Evolutionary conservation across 495 filamentous ascomycete species (phyloP).

Genomic region (Pyrenopolyporus hunteri): DNA sequence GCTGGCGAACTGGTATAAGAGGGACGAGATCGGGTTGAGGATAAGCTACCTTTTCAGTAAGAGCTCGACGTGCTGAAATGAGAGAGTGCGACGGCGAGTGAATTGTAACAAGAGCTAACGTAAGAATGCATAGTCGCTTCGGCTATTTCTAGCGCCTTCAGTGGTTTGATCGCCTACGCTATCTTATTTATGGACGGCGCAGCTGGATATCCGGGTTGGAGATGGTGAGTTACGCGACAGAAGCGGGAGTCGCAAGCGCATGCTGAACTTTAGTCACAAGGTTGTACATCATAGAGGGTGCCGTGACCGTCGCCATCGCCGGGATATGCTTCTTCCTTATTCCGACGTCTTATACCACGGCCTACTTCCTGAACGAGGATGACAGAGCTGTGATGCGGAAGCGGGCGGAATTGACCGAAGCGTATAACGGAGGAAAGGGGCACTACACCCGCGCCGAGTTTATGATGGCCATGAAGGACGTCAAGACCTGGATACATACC

Average conservation of each 20-base stretch:
- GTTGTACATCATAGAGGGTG: constrained; percentile 50
- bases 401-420: constrained; percentile 54
- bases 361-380: constrained; percentile 60
- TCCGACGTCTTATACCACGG: constrained; percentile 46
- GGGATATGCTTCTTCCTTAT: constrained; percentile 42
- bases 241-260: too few species aligned
- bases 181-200: constrained; percentile 46
- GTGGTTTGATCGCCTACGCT: constrained; percentile 57
- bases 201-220: constrained; percentile 46
- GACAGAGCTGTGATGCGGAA: constrained; percentile 59
- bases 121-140: constrained; percentile 26
- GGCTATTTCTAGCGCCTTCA: constrained; percentile 45
- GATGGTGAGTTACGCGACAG: constrained; percentile 36
- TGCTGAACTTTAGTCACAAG: constrained; percentile 22
- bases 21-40: constrained; percentile 41
- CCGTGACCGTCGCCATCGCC: constrained; percentile 44
- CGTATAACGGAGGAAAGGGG: constrained; percentile 63
- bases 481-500: constrained; percentile 65
- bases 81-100: too few species aligned
- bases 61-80: too few species aligned
- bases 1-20: constrained; percentile 45
- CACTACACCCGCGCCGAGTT: constrained; percentile 59
- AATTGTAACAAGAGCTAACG: constrained; percentile 9
- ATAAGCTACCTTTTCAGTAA: constrained; percentile 41
- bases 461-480: constrained; percentile 56